Conservation (phyloP, 495 filamentous ascomycete species). For the Margaritispora aquatica region DNA sequence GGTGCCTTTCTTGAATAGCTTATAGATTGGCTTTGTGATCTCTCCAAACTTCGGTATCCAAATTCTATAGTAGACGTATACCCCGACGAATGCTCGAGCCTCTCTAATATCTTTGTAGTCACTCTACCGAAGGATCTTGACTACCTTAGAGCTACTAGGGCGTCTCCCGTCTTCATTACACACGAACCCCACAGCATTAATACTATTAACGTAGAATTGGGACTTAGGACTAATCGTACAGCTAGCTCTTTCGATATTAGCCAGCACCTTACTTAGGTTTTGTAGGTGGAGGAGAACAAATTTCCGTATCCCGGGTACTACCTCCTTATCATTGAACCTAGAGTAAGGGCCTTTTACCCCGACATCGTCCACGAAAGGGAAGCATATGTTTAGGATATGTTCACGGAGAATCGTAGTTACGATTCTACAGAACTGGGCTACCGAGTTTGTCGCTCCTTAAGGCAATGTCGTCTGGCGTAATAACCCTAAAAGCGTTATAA, state of each 20-base stretch:
- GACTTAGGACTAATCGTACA: background rate
- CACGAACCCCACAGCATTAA: background rate
- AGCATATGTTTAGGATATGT: background rate
- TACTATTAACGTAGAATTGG: background rate
- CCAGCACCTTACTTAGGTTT: background rate
- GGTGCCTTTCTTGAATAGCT: background rate
- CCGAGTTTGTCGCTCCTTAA: no score
- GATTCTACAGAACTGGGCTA: no score
- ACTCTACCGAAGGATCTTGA: background rate
- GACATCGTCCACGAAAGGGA: background rate
- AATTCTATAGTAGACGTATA: background rate
- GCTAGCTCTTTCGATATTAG: background rate
- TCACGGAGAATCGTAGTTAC: background rate
- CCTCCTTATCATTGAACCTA: background rate
- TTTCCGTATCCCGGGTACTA: background rate
- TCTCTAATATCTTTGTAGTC: background rate
- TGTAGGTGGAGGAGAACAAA: background rate
- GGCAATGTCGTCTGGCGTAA: no score
- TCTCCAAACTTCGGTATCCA: background rate
- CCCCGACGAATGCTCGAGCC: background rate
- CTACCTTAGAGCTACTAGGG: background rate
- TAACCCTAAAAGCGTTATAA: background rate
- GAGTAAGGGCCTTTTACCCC: background rate
- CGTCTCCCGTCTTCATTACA: background rate
- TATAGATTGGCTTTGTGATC: background rate